A percentile compares a stretch with the other conserved stretches of the same genome.
Evolutionary conservation across 306 rosid genomes (phyloP).

Genomic region (Benincasa hispida): DNA sequence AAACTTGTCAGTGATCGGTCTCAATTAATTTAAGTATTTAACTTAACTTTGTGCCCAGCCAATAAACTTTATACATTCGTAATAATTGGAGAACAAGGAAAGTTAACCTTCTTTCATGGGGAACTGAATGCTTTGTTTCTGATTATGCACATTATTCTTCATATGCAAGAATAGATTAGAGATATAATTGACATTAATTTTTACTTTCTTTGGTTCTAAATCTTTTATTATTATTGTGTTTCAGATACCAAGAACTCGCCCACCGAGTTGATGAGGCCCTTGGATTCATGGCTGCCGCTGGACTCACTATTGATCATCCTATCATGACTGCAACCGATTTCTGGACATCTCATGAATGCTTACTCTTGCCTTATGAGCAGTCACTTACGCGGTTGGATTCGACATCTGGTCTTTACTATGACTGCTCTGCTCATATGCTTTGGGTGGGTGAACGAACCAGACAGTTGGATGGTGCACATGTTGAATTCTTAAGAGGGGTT

Average conservation of each 20-base stretch:
- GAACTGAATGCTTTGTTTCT: background rate
- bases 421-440: slow-evolving; percentile 94
- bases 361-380: slow-evolving; percentile 92
- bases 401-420: slow-evolving; percentile 85
- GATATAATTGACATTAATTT: background rate
- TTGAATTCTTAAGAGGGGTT: slow-evolving; percentile 86
- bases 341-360: slow-evolving; percentile 97
- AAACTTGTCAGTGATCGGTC: too few relatives aligned
- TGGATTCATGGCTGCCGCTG: slow-evolving; percentile 98
- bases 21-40: too few relatives aligned
- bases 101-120: background rate
- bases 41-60: background rate
- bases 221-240: slow-evolving; percentile 10
- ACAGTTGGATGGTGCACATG: slow-evolving; percentile 95
- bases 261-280: slow-evolving; percentile 97
- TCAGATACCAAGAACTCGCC: slow-evolving; percentile 91
- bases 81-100: background rate
- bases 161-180: background rate
- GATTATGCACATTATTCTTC: background rate
- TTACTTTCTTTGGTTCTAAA: background rate
- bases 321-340: slow-evolving; percentile 92
- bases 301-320: slow-evolving; percentile 91
- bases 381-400: slow-evolving; percentile 94
- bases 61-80: background rate
- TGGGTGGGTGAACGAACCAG: slow-evolving; percentile 97